These are phyloP conservation scores for Coniella vitis DNA, from an alignment of 2,329 filamentous ascomycete species.

Conservation along the genomic window DNA sequence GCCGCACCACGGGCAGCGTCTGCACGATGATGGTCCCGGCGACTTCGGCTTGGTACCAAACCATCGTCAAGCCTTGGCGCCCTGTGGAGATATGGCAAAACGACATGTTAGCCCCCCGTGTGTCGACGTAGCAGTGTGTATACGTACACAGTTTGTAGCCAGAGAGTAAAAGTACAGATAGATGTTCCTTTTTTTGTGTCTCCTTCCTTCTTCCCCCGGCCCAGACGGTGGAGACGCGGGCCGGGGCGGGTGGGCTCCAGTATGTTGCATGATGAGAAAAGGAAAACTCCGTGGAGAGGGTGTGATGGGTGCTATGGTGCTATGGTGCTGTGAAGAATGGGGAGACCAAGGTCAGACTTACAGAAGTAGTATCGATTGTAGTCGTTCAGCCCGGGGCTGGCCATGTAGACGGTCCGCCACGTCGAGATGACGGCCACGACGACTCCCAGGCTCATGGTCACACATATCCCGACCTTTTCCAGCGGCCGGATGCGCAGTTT, in stretches of 20 bases:
- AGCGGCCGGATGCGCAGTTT: conserved; percentile 38
- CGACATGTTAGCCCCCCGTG: not conserved
- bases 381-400: conserved; percentile 33
- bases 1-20: conserved; percentile 44
- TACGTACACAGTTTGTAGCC: no score
- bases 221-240: not conserved
- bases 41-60: conserved; percentile 46
- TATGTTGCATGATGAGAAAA: no score
- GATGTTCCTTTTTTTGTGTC: no score
- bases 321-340: no score
- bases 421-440: conserved; percentile 41
- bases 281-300: no score
- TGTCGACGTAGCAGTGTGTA: not conserved
- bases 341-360: conserved; percentile 17
- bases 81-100: conserved; percentile 13
- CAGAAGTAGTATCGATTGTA: conserved; percentile 40
- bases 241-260: not conserved
- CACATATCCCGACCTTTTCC: conserved; percentile 43
- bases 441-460: conserved; percentile 42
- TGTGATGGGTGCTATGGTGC: no score
- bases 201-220: conserved; percentile 18
- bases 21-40: conserved; percentile 49
- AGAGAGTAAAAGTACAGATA: no score
- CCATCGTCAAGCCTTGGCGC: conserved; percentile 38
- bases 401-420: conserved; percentile 42